Evolutionary conservation across 768 basidiomycete species (phyloP).

Genomic region (Lentinula raphanica): DNA sequence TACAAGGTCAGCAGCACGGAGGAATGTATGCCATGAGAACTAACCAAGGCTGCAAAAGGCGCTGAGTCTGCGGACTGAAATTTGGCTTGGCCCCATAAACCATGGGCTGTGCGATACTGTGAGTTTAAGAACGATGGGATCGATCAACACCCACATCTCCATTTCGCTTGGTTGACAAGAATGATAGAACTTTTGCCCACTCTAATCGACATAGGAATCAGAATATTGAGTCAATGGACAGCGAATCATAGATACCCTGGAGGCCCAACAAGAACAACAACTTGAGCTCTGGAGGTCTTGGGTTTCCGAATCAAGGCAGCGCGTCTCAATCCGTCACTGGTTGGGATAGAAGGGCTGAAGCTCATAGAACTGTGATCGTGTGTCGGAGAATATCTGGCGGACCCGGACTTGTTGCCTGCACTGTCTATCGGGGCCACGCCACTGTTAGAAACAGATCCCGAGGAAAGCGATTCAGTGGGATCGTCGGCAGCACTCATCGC

Average conservation of each 20-base stretch:
- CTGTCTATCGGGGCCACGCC: not conserved
- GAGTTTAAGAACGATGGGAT: not conserved
- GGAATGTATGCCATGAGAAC: constrained; percentile 11
- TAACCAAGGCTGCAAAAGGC: constrained; percentile 62
- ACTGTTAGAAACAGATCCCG: constrained; percentile 29
- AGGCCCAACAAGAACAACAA: constrained; percentile 57
- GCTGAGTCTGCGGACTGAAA: constrained; percentile 61
- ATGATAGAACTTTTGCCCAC: constrained; percentile 76
- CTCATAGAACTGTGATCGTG: constrained; percentile 22
- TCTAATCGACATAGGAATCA: constrained; percentile 23
- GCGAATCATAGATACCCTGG: constrained; percentile 50
- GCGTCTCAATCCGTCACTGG: constrained; percentile 40
- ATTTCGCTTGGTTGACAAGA: constrained; percentile 64
- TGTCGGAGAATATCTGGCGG: constrained; percentile 15
- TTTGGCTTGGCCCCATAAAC: constrained; percentile 75
- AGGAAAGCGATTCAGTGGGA: constrained; percentile 36
- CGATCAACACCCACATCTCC: constrained; percentile 46
- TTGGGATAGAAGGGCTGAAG: constrained; percentile 26
- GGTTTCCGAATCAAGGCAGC: constrained; percentile 37
- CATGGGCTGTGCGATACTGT: constrained; percentile 39
- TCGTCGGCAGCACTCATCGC: constrained; percentile 31
- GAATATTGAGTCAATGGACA: not conserved
- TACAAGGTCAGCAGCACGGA: not conserved
- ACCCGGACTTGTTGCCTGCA: not conserved
- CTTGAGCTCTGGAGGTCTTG: constrained; percentile 48